phyloP scores from a whole-genome alignment of 2,329 filamentous ascomycete genomes.

The Diaporthe nobilis region DNA sequence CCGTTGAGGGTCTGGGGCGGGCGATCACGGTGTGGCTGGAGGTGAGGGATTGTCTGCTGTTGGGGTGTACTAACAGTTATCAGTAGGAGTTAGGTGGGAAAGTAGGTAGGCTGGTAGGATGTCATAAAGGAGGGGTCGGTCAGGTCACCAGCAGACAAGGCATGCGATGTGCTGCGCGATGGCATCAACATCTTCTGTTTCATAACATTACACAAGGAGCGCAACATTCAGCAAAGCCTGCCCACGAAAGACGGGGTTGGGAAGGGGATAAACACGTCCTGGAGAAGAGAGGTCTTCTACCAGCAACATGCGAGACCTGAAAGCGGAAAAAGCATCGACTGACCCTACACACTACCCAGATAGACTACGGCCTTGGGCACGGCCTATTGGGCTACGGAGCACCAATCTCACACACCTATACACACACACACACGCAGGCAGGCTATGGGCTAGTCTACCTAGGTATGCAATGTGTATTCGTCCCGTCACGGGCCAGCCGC shows the following conservation, averaged over 20 bases:
- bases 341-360: constrained; percentile 30
- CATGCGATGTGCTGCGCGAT: constrained; percentile 29
- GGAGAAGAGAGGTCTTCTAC: not conserved
- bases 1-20: constrained; percentile 19
- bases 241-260: constrained; percentile 7
- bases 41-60: constrained; percentile 21
- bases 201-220: constrained; percentile 33
- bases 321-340: constrained; percentile 35
- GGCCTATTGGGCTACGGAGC: constrained; percentile 24
- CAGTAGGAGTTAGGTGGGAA: constrained; percentile 30
- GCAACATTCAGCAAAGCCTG: constrained; percentile 23
- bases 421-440: not conserved
- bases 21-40: constrained; percentile 37
- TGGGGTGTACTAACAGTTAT: constrained; percentile 29
- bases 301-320: constrained; percentile 15
- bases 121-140: constrained; percentile 32
- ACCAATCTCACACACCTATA: not conserved
- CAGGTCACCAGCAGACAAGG: constrained; percentile 30
- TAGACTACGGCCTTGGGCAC: constrained; percentile 27
- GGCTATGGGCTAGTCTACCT: not conserved
- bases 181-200: constrained; percentile 33
- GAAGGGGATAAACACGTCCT: constrained; percentile 8
- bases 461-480: not conserved
- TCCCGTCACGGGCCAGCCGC: constrained; percentile 29
- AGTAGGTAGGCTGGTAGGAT: constrained; percentile 34